Evolutionary conservation across 164 flowering plant genomes (phyloP).

Genomic region (Brasenia schreberi): DNA sequence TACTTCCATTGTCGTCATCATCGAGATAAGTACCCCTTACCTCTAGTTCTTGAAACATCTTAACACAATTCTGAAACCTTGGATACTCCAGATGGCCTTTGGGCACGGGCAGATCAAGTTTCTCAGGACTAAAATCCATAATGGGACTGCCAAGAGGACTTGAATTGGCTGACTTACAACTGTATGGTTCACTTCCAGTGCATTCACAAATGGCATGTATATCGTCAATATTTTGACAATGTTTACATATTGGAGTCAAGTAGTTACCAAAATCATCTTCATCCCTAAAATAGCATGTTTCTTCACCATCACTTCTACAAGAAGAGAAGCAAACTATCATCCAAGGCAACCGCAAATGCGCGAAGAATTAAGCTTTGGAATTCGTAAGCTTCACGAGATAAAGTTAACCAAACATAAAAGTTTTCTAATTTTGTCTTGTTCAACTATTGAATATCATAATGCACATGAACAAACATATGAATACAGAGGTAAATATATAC

Average conservation of each 20-base stretch:
- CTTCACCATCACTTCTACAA: slow-evolving; percentile 77
- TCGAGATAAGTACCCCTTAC: slow-evolving; percentile 30
- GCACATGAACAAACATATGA: background rate
- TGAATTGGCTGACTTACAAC: slow-evolving; percentile 45
- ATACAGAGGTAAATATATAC: background rate
- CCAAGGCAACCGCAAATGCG: background rate
- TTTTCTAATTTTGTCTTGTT: background rate
- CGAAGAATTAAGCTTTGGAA: too few species aligned
- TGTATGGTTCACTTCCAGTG: slow-evolving; percentile 42
- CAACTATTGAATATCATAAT: background rate
- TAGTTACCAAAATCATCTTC: slow-evolving; percentile 37
- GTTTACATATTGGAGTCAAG: slow-evolving; percentile 54
- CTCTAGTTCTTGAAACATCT: slow-evolving; percentile 30
- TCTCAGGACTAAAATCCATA: slow-evolving; percentile 36
- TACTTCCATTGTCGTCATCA: slow-evolving; percentile 26
- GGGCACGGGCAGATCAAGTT: slow-evolving; percentile 40
- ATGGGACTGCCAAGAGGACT: slow-evolving; percentile 80
- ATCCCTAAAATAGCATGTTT: slow-evolving; percentile 15
- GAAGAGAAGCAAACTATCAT: background rate
- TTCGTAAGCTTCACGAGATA: too few species aligned
- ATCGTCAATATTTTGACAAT: slow-evolving; percentile 46
- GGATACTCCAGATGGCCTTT: slow-evolving; percentile 20
- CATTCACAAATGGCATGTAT: slow-evolving; percentile 60
- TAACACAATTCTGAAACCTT: slow-evolving; percentile 19
- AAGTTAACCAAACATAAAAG: too few species aligned